These are phyloP conservation scores for Cicer arietinum DNA, from an alignment of 306 rosid genomes.

Conservation along the genomic window DNA sequence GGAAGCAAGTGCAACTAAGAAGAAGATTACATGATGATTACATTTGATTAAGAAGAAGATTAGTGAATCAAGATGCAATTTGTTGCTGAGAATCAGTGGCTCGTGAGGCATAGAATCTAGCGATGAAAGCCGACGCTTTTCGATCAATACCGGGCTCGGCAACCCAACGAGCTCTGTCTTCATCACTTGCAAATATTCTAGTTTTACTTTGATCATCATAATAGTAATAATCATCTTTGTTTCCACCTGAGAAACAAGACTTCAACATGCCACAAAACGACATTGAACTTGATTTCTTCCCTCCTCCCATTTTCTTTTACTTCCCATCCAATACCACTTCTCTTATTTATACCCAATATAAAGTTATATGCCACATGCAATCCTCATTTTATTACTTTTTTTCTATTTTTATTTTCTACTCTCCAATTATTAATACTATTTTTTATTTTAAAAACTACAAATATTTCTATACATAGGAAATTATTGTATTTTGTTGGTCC, in stretches of 20 bases:
- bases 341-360: slow-evolving; percentile 54
- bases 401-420: too few species aligned
- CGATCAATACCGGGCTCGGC: slow-evolving; percentile 93
- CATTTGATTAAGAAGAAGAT: too few species aligned
- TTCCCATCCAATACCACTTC: slow-evolving; percentile 17
- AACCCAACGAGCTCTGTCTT: slow-evolving; percentile 76
- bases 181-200: slow-evolving; percentile 80
- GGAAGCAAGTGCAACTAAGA: too few species aligned
- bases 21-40: too few species aligned
- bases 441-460: too few species aligned
- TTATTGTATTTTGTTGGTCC: too few species aligned
- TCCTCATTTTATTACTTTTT: too few species aligned
- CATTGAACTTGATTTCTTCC: slow-evolving; percentile 57
- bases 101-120: slow-evolving; percentile 68
- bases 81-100: slow-evolving; percentile 62
- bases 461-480: too few species aligned
- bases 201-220: slow-evolving; percentile 65
- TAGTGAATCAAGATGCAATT: slow-evolving; percentile 30
- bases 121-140: slow-evolving; percentile 83
- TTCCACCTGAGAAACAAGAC: slow-evolving; percentile 65
- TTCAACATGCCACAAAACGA: slow-evolving; percentile 67
- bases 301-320: slow-evolving; percentile 36
- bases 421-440: too few species aligned
- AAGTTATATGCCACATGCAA: slow-evolving; percentile 25
- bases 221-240: slow-evolving; percentile 45